These are phyloP conservation scores for Royoungia palumana DNA, from an alignment of 768 basidiomycete genomes.

Conservation along the genomic window DNA sequence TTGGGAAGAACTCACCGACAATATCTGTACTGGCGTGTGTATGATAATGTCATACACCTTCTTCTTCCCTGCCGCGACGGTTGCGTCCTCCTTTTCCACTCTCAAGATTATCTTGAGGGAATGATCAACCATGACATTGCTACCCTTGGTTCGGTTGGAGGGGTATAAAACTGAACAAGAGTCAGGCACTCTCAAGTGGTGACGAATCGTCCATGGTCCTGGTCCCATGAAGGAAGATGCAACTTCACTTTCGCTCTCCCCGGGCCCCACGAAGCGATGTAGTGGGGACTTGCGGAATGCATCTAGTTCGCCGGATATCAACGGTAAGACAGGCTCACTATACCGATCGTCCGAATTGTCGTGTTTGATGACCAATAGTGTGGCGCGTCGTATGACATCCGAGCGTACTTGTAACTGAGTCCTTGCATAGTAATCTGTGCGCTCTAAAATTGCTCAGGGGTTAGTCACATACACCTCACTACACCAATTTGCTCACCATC, in stretches of 20 bases:
- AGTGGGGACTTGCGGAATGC: slow-evolving; percentile 69
- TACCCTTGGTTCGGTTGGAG: slow-evolving; percentile 57
- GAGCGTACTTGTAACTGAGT: slow-evolving; percentile 65
- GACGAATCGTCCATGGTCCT: slow-evolving; percentile 85
- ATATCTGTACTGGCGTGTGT: slow-evolving; percentile 80
- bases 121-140: slow-evolving; percentile 75
- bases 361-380: slow-evolving; percentile 60
- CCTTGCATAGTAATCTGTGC: slow-evolving; percentile 74
- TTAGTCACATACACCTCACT: background rate
- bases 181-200: slow-evolving; percentile 63
- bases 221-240: slow-evolving; percentile 65
- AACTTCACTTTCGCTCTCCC: slow-evolving; percentile 52
- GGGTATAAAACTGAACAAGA: slow-evolving; percentile 63
- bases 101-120: slow-evolving; percentile 77
- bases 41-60: slow-evolving; percentile 88
- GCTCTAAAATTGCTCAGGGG: slow-evolving; percentile 47
- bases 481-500: slow-evolving; percentile 62
- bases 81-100: slow-evolving; percentile 71
- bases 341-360: slow-evolving; percentile 40
- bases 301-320: slow-evolving; percentile 64
- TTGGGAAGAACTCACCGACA: slow-evolving; percentile 59
- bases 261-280: slow-evolving; percentile 43
- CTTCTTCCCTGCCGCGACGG: slow-evolving; percentile 68
- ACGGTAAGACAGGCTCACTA: slow-evolving; percentile 69
- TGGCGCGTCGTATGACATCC: slow-evolving; percentile 58